A percentile compares a stretch with the other conserved stretches of the same genome.
Conservation (phyloP, 78 protist species). For the Abeoforma whisleri region DNA sequence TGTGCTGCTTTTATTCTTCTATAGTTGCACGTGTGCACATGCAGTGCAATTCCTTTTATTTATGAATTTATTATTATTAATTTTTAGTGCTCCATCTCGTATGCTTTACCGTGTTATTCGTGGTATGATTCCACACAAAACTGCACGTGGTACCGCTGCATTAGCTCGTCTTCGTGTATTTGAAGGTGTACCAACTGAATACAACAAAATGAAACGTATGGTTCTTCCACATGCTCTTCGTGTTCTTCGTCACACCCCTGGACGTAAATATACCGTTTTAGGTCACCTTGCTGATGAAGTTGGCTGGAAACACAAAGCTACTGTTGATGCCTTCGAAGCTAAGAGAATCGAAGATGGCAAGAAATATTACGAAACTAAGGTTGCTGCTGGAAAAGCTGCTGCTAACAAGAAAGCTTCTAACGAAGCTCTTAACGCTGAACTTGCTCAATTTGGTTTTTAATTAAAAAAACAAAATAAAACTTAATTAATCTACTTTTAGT, state of each 20-base stretch:
- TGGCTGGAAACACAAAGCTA: slow-evolving; percentile 91
- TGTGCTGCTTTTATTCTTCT: neutral
- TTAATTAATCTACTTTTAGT: no score
- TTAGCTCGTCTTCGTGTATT: slow-evolving; percentile 73
- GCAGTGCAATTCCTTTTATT: no score
- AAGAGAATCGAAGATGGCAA: slow-evolving; percentile 71
- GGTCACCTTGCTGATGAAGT: slow-evolving; percentile 76
- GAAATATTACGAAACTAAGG: slow-evolving; percentile 62
- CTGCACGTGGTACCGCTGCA: slow-evolving; percentile 89
- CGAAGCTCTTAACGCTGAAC: slow-evolving; percentile 24
- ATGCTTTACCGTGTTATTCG: slow-evolving; percentile 87
- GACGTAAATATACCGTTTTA: slow-evolving; percentile 75
- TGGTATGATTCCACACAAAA: slow-evolving; percentile 98
- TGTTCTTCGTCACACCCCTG: slow-evolving; percentile 70
- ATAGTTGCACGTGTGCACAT: slow-evolving; percentile 39
- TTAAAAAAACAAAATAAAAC: no score
- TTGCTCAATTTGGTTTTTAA: neutral
- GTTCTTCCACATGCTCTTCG: slow-evolving; percentile 92
- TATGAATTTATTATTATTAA: slow-evolving; percentile 48
- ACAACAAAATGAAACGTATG: slow-evolving; percentile 80
- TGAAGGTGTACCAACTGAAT: slow-evolving; percentile 95
- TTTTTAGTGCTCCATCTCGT: slow-evolving; percentile 73
- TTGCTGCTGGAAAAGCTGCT: neutral
- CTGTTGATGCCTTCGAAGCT: slow-evolving; percentile 83
- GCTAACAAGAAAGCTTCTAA: slow-evolving; percentile 34